Evolutionary conservation across 2,329 filamentous ascomycete species (phyloP), one percentile per base, ranked within the genome.

Genomic region (Colletotrichum costaricense): DNA sequence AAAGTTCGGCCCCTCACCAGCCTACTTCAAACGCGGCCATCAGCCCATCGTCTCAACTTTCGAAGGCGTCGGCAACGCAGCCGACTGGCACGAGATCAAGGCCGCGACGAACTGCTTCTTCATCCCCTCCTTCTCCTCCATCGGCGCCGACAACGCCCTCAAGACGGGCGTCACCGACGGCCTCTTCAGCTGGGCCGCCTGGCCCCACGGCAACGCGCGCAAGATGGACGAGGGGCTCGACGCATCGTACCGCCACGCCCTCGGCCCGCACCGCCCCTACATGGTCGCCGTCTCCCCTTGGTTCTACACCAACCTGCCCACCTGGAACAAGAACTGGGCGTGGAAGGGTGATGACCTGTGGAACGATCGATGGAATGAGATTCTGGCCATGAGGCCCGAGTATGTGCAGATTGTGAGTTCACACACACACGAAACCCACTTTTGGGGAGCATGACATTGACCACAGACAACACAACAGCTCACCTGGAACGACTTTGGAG

Each of bases 321-420:
- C 83, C 8, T 91, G 85, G 76, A 80, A 82, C 56, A 92, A 92
- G 81, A 90, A 91, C 77, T 93, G 90, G 90, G 82, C 91, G 5
- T 92, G 88, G 84, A 85, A 86, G 30, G 88, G 89, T 16, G 90
- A 92, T 75, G 83, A 87, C 68, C 79, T 92, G 11, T 93, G 91
- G 90, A 86, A 85, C 74, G 82, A 89, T 63, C 87, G 90, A 16
- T 92, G 90, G 90, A 81, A 85, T 19, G 76, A 84, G 86, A 66
- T 91, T 82, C 82, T 86, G 81, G n/a, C 85, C 5, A 38, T 89
- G 1, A 78, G 85, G 55, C 87, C 88, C 0, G 82, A 86, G 35
- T 84, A 85, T 12, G 84, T 89, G 26, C 76, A 82, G 75, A 84
- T 86, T 69, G 78, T 87, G 22, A 85, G 82, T 86, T 30, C 28